A percentile compares a stretch with the other conserved stretches of the same genome.
These are phyloP conservation scores for Barbarea vulgaris DNA, from an alignment of 345 rosid species.

Conservation along the genomic window DNA sequence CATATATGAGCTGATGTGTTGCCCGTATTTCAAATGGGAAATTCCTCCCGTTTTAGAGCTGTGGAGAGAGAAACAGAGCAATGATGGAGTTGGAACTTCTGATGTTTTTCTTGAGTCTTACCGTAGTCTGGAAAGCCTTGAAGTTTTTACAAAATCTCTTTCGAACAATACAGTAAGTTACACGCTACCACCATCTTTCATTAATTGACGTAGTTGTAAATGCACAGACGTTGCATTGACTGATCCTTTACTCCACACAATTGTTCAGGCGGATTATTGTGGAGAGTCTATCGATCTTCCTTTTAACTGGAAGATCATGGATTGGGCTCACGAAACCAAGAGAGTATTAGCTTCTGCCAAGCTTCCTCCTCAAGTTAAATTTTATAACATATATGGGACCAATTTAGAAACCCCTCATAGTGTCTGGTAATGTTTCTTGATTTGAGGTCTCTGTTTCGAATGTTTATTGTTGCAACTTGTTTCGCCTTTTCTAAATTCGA, in stretches of 20 bases:
- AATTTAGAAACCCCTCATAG: conserved; percentile 86
- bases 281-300: conserved; percentile 72
- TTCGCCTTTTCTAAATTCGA: background rate
- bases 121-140: conserved; percentile 54
- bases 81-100: conserved; percentile 45
- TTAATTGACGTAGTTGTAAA: background rate
- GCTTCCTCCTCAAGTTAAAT: conserved; percentile 83
- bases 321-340: conserved; percentile 79
- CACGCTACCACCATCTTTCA: background rate
- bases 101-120: conserved; percentile 68
- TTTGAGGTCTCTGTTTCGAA: conserved; percentile 2
- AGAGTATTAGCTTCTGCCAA: conserved; percentile 58
- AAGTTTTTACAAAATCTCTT: conserved; percentile 70
- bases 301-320: conserved; percentile 81
- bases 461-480: background rate
- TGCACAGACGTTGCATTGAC: background rate
- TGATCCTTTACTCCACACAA: background rate
- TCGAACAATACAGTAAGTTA: conserved; percentile 66
- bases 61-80: conserved; percentile 67
- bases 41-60: conserved; percentile 64
- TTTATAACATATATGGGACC: conserved; percentile 90
- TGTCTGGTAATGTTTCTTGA: conserved; percentile 66
- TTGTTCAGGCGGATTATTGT: conserved; percentile 61
- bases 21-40: conserved; percentile 72
- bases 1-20: conserved; percentile 78